Percentiles rank a stretch among this genome's conserved stretches.
Conservation (phyloP, 192 early-diverging fungal genomes). For the Lunasporangiospora selenospora region DNA sequence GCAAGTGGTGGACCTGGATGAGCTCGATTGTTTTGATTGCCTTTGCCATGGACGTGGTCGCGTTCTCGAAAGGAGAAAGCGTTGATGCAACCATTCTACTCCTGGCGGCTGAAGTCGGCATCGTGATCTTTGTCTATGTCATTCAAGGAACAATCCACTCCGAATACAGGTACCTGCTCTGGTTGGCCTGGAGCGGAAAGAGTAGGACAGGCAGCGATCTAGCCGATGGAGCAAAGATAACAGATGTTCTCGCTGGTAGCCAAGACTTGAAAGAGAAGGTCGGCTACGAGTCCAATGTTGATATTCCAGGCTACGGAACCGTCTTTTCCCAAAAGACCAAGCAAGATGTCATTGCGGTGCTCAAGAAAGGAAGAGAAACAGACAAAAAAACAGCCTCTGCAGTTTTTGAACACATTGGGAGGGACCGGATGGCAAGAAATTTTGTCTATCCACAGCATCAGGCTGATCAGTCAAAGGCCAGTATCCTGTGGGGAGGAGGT, state of each 20-base stretch:
- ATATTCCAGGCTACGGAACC: constrained; percentile 3
- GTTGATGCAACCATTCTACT: constrained; percentile 1
- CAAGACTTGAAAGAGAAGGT: not conserved
- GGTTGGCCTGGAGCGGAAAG: constrained; percentile 4
- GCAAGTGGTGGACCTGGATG: constrained; percentile 6
- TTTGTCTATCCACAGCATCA: constrained; percentile 8
- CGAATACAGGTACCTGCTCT: constrained; percentile 2
- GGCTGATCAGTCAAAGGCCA: not conserved
- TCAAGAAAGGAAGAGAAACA: not conserved
- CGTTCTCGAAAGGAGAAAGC: constrained; percentile 4
- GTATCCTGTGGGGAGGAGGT: constrained; percentile 5
- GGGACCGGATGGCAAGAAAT: not conserved
- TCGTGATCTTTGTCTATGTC: constrained; percentile 5
- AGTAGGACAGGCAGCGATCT: constrained; percentile 7
- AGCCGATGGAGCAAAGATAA: not conserved
- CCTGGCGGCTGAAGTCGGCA: constrained; percentile 4
- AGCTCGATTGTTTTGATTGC: not conserved
- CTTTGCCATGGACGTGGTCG: constrained; percentile 4
- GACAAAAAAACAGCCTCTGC: not conserved
- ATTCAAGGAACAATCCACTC: constrained; percentile 2
- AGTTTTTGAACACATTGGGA: not conserved
- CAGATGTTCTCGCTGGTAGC: not conserved
- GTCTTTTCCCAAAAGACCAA: constrained; percentile 2
- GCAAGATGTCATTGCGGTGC: not conserved
- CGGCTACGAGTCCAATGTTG: constrained; percentile 4